phyloP scores from a whole-genome alignment of 208 protist species.

The Crithidia bombi region DNA sequence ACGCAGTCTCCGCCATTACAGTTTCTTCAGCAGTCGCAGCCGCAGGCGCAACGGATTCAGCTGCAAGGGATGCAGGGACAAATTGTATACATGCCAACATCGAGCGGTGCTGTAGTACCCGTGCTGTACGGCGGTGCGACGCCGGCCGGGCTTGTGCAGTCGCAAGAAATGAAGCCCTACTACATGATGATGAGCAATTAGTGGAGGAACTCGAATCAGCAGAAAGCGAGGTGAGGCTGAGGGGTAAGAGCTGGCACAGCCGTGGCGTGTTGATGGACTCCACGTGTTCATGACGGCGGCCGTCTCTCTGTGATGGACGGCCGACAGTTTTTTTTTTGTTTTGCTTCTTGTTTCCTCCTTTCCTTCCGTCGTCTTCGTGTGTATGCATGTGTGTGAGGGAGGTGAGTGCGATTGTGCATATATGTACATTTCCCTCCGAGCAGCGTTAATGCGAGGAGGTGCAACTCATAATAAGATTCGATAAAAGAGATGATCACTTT shows the following conservation, averaged over 20 bases:
- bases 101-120: conserved; percentile 29
- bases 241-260: no score
- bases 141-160: background rate
- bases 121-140: conserved; percentile 21
- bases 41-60: conserved; percentile 12
- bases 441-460: no score
- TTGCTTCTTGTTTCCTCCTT: conserved; percentile 22
- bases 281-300: background rate
- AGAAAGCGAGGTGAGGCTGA: no score
- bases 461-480: no score
- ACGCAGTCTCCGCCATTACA: conserved; percentile 1
- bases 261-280: conserved; percentile 1
- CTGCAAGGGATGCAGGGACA: conserved; percentile 13
- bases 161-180: conserved; percentile 18
- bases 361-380: conserved; percentile 10
- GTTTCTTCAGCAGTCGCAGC: conserved; percentile 4
- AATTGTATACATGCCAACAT: conserved; percentile 21
- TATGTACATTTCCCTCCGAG: conserved; percentile 22
- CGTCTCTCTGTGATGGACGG: background rate
- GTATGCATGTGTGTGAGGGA: conserved; percentile 8
- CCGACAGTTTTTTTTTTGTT: conserved; percentile 15
- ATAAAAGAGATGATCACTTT: no score
- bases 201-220: background rate
- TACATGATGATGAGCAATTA: conserved; percentile 23
- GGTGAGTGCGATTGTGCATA: conserved; percentile 7